Evolutionary conservation across 2,329 filamentous ascomycete genomes (phyloP), one percentile per base, ranked within the genome.

Genomic region (Botrytis deweyae): DNA sequence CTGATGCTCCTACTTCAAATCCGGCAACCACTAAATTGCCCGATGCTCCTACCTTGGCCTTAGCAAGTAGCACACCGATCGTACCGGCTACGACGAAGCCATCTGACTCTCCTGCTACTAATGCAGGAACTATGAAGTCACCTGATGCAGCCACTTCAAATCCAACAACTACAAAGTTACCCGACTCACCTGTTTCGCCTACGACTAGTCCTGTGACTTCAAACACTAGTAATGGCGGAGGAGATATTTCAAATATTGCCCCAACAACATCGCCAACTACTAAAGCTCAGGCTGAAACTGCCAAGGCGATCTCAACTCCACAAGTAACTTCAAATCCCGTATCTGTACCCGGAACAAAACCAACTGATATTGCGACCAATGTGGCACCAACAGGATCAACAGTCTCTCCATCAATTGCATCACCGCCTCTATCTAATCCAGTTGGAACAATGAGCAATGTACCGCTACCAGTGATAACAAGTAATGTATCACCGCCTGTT

Each of bases 281-380:
- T 59, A 63, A 49, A 55, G 18, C 46, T 46, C 40, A 10, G 33
- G 70, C 55, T 62, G 70, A 58, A 63, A 46, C 70, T 18, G 33
- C 36, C 14, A 40, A 55, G 29, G 44, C 29, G 14, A 52, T 67
- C 44, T 55, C 70, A 49, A 44, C 55, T 33, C 58, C 55, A 72
- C 29, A 74, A 38, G 14, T 58, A 38, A 61, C 55, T 36, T 44
- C 73, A 62, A 69, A 55, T 25, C 25, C 33, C 36, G 33, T 33
- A 1, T 36, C 22, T 14, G 2, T 42, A n/a, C 25, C 61, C 12
- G 61, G 14, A 29, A 63, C 36, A 18, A 63, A 42, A 4, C 8
- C 14, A 10, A 16, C 25, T 42, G 61, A 29, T 20, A 63, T 14
- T n/a, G 38, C 44, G 18, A 20, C 64, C 25, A 55, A 40, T 20